Base-by-base conservation (phyloP, 192 early-diverging fungal species). In the Gryganskiella cystojenkinii region DNA sequence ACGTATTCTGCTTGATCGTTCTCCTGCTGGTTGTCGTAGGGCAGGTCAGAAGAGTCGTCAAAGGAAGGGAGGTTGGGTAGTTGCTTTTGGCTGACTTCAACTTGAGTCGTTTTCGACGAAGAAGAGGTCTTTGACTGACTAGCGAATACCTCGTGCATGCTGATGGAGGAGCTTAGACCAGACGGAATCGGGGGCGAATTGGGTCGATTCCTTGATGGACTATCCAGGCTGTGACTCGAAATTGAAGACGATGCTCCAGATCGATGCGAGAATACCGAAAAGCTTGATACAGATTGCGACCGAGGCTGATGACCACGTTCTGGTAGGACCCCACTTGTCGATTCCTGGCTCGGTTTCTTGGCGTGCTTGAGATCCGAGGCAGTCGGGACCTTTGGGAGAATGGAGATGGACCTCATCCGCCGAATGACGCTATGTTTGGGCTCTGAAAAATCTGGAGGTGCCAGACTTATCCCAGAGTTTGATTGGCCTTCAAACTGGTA, bases 251-350 rank as follows among this genome's bases (percentile, higher is more conserved):
- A 56, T 0, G 53, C 60, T 7, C 34, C 40, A 2, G 70, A 64
- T 37, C 54, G 52, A 20, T 71, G 70, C 14, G 61, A 57, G 22
- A 71, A 31, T 0, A 57, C 45, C 0, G 70, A 71, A 0, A 64
- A 14, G 9, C 49, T 64, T 13, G 70, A 71, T 20, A 71, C 56
- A 33, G 70, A 71, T 27, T 71, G 70, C 0, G 70, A 71, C 47
- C 70, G 40, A 17, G 60, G 20, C 43, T 71, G 70, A 43, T 56
- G 61, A 2, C 34, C 15, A 2, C 61, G 57, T 2, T 64, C 70
- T 3, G 43, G 34, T 11, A 28, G 22, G 8, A 60, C 22, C 1
- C 24, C 0, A n/a, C 56, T 22, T 6, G n/a, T 24, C 0, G 49
- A 20, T 2, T 73, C 71, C 25, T 53, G 62, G 4, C 19, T 8